These are phyloP conservation scores for Macadamia tetraphylla DNA, from an alignment of 164 flowering plant genomes.

Conservation along the genomic window DNA sequence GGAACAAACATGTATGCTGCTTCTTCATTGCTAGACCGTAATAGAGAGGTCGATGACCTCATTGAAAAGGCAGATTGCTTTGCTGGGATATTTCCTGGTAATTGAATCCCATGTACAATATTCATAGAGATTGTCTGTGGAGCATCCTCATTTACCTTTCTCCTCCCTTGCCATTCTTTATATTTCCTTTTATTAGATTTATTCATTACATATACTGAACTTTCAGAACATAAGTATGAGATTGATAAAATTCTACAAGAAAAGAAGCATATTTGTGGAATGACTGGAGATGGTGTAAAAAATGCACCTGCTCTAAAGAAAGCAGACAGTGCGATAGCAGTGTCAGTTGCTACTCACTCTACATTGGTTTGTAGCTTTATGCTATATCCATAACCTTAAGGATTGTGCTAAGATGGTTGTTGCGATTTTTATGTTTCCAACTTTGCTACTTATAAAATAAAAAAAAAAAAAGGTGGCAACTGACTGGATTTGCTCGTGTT, in stretches of 20 bases:
- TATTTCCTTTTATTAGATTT: neutral
- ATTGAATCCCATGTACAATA: constrained; percentile 2
- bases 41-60: constrained; percentile 69
- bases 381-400: constrained; percentile 89
- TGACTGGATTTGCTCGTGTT: neutral
- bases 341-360: constrained; percentile 87
- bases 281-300: constrained; percentile 96
- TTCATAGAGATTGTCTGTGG: neutral
- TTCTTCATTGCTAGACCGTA: constrained; percentile 67
- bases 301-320: constrained; percentile 91
- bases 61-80: constrained; percentile 38
- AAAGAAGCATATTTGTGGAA: constrained; percentile 20
- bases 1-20: constrained; percentile 91
- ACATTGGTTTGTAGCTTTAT: constrained; percentile 61
- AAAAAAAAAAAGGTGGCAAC: too few species aligned
- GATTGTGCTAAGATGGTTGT: constrained; percentile 63
- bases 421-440: neutral
- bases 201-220: neutral
- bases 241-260: constrained; percentile 84
- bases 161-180: constrained; percentile 2
- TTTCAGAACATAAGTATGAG: constrained; percentile 83
- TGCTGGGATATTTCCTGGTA: constrained; percentile 74
- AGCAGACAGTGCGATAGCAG: constrained; percentile 91
- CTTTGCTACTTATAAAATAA: neutral
- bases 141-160: neutral